Percentiles rank a stretch among this genome's conserved stretches.
These are phyloP conservation scores for Orobanche coerulescens DNA, from an alignment of 257 asterid species.

Conservation along the genomic window DNA sequence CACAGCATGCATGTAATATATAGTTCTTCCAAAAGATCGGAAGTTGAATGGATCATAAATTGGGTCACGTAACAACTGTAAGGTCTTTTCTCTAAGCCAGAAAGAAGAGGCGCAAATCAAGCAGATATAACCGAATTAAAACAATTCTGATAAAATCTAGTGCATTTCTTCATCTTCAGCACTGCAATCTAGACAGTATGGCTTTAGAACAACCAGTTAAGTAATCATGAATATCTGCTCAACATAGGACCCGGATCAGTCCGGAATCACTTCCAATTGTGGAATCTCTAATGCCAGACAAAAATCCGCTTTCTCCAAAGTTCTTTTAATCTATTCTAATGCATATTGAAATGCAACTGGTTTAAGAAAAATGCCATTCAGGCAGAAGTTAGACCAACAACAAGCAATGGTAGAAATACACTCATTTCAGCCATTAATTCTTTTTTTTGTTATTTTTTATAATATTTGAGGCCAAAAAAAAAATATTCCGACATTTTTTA, in stretches of 20 bases:
- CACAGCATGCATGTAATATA: constrained; percentile 7
- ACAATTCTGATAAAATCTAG: not conserved
- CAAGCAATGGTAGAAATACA: not conserved
- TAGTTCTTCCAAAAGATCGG: not conserved
- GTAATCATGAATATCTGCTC: not conserved
- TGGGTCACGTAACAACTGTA: not conserved
- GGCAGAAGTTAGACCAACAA: not conserved
- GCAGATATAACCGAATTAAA: not conserved
- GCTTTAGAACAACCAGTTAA: not conserved
- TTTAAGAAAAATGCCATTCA: not conserved
- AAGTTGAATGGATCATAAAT: not conserved
- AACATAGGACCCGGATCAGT: not conserved
- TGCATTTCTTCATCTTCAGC: not conserved
- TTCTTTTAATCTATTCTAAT: not conserved
- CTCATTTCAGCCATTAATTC: not conserved
- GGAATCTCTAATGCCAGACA: not conserved
- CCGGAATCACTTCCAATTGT: not conserved
- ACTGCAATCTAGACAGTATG: not conserved
- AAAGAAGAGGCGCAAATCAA: not conserved
- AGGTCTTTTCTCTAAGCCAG: constrained; percentile 1
- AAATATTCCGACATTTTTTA: not conserved
- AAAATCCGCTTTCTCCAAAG: not conserved
- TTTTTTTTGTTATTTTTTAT: not conserved
- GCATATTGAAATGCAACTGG: not conserved
- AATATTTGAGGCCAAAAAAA: not conserved